phyloP scores from a whole-genome alignment of 2,329 filamentous ascomycete genomes.

The Colletotrichum liaoningense region DNA sequence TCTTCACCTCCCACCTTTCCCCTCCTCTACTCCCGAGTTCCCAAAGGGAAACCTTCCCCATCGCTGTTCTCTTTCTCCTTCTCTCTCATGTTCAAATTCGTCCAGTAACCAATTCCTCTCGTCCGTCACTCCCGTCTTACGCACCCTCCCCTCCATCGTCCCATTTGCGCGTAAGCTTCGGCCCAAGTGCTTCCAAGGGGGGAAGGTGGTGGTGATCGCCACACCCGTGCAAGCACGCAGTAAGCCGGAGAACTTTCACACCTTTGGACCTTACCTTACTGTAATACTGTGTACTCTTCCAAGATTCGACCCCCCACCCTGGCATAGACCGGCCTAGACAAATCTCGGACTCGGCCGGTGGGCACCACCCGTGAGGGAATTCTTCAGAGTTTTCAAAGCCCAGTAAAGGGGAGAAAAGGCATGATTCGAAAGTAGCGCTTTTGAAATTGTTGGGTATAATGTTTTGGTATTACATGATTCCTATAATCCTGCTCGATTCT shows the following conservation, averaged over 20 bases:
- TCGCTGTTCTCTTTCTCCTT: neutral
- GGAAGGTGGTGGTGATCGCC: constrained; percentile 26
- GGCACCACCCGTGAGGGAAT: neutral
- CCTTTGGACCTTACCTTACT: too few species aligned
- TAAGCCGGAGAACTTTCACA: neutral
- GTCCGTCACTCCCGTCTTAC: neutral
- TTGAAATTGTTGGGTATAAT: constrained; percentile 30
- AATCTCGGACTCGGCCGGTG: neutral
- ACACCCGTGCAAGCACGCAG: neutral
- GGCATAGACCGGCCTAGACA: constrained; percentile 7
- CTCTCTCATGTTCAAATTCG: neutral
- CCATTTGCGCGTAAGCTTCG: constrained; percentile 21
- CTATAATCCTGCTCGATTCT: constrained; percentile 28
- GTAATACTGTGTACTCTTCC: neutral
- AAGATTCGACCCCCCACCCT: neutral
- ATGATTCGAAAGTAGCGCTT: constrained; percentile 1
- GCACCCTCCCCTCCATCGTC: neutral
- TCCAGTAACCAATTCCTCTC: neutral
- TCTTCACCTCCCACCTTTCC: neutral
- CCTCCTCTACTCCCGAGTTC: neutral
- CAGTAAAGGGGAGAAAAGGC: too few species aligned
- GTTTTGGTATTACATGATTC: constrained; percentile 34
- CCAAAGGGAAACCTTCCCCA: neutral
- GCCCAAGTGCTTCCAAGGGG: constrained; percentile 16
- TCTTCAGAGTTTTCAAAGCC: neutral